Base-by-base conservation (phyloP, 352 stramenopile species). In the Phytophthora fragariaefolia region DNA sequence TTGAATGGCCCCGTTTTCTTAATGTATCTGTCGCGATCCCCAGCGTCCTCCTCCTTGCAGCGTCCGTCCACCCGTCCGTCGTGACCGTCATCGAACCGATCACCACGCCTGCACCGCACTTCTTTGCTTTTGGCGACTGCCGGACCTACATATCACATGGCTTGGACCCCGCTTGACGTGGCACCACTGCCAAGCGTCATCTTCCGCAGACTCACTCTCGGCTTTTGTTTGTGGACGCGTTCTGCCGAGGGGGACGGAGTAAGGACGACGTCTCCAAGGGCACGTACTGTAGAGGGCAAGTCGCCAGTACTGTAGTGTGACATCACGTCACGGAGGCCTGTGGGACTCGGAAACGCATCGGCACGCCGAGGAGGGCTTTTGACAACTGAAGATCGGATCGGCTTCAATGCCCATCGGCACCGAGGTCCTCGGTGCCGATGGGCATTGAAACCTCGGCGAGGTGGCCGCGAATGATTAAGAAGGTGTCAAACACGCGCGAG, bases 321-420 rank as follows among this genome's bases (percentile, higher is more conserved):
- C n/a, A n/a, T 63, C 60, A 63, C 59, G 40, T 55, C 38, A 58
- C 15, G 23, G 36, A 65, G n/a, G 24, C 34, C 51, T 46, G 18
- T 56, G 34, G 51, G 54, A 68, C 64, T 55, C 23, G 12, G 43
- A 69, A 69, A 69, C 58, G 51, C 43, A 28, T 32, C 17, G 47
- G 34, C 47, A 40, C 45, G 43, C 34, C 20, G 34, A 45, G 28
- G 40, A 22, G 20, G 32, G 15, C 42, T 56, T 42, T 65, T 59
- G 42, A 53, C 43, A 71, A 73, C 30, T 69, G 59, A 73, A 64
- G 64, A 67, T 58, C 49, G 42, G 40, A 66, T 58, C 7, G 34
- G 34, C 20, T 54, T 51, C 67, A 75, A 57, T 72, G 67, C 67
- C 23, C 56, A 6, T 28, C 30, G 67, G 67, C 67, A 74, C 67